Conservation (phyloP, 331 rosid species). For the Erythrophleum ivorense region DNA sequence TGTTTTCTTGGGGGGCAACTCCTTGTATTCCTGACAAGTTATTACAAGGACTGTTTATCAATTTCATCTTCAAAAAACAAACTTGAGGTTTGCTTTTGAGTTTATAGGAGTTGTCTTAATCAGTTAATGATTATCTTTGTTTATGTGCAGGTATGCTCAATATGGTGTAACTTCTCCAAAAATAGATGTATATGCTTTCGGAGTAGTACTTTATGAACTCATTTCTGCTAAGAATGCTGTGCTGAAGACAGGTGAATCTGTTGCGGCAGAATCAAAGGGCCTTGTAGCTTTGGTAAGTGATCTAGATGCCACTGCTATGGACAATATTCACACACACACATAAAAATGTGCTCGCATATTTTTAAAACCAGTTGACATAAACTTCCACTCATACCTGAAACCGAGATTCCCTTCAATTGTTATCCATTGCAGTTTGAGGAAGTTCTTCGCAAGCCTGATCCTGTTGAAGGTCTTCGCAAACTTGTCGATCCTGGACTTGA, state of each 20-base stretch:
- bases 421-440: slow-evolving; percentile 6
- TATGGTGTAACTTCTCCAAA: slow-evolving; percentile 62
- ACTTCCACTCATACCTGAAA: no score
- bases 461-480: background rate
- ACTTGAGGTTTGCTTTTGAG: no score
- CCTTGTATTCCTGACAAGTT: no score
- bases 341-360: no score
- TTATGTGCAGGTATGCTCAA: background rate
- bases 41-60: no score
- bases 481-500: slow-evolving; percentile 10
- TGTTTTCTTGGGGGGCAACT: no score
- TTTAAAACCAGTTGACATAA: no score
- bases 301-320: no score
- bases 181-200: slow-evolving; percentile 87
- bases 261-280: background rate
- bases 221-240: slow-evolving; percentile 80
- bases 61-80: no score
- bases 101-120: no score
- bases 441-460: background rate
- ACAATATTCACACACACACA: no score
- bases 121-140: no score
- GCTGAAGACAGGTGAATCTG: background rate
- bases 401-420: background rate
- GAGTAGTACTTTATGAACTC: slow-evolving; percentile 83
- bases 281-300: slow-evolving; percentile 4